These are phyloP conservation scores for Fomitopsis pulvina DNA, from an alignment of 768 basidiomycete genomes.

Conservation along the genomic window DNA sequence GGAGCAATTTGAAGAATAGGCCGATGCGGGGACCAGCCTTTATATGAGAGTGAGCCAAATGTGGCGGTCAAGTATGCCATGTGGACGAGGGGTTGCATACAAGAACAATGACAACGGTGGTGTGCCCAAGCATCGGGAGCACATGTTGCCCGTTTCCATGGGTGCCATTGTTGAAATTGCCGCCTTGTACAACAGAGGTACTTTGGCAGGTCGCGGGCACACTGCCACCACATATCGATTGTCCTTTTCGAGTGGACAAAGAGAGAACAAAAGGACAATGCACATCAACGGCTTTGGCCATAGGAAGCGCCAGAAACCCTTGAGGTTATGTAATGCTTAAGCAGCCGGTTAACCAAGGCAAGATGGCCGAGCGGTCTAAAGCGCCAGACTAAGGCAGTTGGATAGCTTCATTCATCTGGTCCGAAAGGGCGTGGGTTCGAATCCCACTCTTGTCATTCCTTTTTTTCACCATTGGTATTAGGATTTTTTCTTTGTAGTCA, in stretches of 20 bases:
- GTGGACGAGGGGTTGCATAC: not conserved
- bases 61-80: too few relatives aligned
- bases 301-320: too few relatives aligned
- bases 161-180: not conserved
- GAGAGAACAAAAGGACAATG: not conserved
- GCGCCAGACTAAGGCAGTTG: constrained; percentile 51
- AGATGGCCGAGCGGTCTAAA: constrained; percentile 90
- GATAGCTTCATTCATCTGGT: constrained; percentile 24
- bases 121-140: too few relatives aligned
- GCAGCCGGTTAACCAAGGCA: constrained; percentile 17
- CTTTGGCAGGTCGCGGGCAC: too few relatives aligned
- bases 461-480: too few relatives aligned
- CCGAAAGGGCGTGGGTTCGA: constrained; percentile 47
- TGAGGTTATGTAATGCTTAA: not conserved
- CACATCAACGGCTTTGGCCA: too few relatives aligned
- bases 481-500: too few relatives aligned
- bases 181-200: too few relatives aligned
- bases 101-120: not conserved
- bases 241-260: not conserved
- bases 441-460: constrained; percentile 44
- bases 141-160: not conserved
- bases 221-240: not conserved
- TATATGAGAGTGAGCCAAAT: too few relatives aligned
- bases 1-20: not conserved
- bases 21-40: not conserved